Evolutionary conservation across 192 early-diverging fungal genomes (phyloP), one percentile per base, ranked within the genome.

Genomic region (Backusella luteola): DNA sequence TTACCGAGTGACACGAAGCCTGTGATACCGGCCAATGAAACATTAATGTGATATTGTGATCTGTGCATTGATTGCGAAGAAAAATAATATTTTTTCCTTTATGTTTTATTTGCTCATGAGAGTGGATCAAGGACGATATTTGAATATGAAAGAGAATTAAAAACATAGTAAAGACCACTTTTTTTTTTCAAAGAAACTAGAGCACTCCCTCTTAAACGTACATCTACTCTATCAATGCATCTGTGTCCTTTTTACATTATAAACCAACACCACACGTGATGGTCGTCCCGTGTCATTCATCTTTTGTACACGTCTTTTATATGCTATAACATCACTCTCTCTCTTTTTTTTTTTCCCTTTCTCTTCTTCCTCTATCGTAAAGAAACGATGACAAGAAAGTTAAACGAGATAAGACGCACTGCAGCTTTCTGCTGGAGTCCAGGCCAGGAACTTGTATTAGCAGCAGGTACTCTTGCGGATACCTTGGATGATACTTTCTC

Each of bases 401-500:
- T 89, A 74, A 91, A 87, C 67, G 86, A 86, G 73, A 84, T 93
- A 56, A 86, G 89, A 76, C 90, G 94, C 73, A 97, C 96, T 32
- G 92, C 96, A 7, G 95, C 94, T 14, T 86, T 95, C 66, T 93
- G 94, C 19, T 98, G 98, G 98, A 86, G 90, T 34, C 93, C 92
- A 5, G 86, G 87, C 39, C 91, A 59, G 23, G 56, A 94, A 74
- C 86, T 91, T 29, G 77, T 89, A 41, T 85, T 99, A 69, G 98
- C 96, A 6, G 85, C 91, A 8, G 96, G 96, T 59, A 97, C 98
- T 6, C 94, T 96, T n/a, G 93, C 98, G 3, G 96, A 96, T 4
- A 96, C 96, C 17, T 87, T 99, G 71, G 96, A 99, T 84, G 96
- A 94, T 44, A 92, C 93, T 15, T 97, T 97, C 79, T 94, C 91